phyloP scores from a whole-genome alignment of 495 filamentous ascomycete genomes.

The Xanthoparmelia taractica region DNA sequence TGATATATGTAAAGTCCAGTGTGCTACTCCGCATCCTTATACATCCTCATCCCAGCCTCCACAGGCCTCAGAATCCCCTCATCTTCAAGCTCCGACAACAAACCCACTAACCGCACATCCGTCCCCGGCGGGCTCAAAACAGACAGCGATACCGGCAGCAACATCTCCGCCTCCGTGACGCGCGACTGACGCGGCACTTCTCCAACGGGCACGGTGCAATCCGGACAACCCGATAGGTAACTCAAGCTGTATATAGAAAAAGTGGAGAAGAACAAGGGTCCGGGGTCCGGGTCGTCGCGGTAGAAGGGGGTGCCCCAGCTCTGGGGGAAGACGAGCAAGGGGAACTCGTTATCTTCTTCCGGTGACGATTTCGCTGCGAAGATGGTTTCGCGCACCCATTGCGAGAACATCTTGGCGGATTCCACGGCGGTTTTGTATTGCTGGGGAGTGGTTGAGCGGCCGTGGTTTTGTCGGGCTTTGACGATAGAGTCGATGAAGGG shows the following conservation, averaged over 20 bases:
- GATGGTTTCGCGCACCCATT: slow-evolving; percentile 21
- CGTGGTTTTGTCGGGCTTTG: slow-evolving; percentile 23
- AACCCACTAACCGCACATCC: slow-evolving; percentile 10
- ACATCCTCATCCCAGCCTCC: neutral
- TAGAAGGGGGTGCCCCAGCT: slow-evolving; percentile 22
- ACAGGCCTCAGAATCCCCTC: slow-evolving; percentile 12
- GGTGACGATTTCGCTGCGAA: slow-evolving; percentile 5
- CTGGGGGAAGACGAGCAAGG: slow-evolving; percentile 26
- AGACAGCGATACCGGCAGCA: slow-evolving; percentile 33
- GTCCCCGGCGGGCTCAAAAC: slow-evolving; percentile 11
- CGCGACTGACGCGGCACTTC: slow-evolving; percentile 35
- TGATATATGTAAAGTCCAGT: neutral
- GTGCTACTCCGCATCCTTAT: slow-evolving; percentile 1
- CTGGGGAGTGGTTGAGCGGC: slow-evolving; percentile 4
- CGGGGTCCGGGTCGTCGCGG: slow-evolving; percentile 20
- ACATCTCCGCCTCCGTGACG: slow-evolving; percentile 35
- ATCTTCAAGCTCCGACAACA: slow-evolving; percentile 14
- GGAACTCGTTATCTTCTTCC: neutral
- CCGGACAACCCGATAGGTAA: slow-evolving; percentile 25
- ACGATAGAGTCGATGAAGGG: slow-evolving; percentile 33
- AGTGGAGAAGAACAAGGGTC: slow-evolving; percentile 14
- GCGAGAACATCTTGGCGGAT: slow-evolving; percentile 16
- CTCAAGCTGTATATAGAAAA: slow-evolving; percentile 26
- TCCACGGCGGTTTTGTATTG: slow-evolving; percentile 12
- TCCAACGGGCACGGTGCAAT: slow-evolving; percentile 24